Base-by-base conservation (phyloP, 768 basidiomycete species). In the Rossbeevera mucosa region DNA sequence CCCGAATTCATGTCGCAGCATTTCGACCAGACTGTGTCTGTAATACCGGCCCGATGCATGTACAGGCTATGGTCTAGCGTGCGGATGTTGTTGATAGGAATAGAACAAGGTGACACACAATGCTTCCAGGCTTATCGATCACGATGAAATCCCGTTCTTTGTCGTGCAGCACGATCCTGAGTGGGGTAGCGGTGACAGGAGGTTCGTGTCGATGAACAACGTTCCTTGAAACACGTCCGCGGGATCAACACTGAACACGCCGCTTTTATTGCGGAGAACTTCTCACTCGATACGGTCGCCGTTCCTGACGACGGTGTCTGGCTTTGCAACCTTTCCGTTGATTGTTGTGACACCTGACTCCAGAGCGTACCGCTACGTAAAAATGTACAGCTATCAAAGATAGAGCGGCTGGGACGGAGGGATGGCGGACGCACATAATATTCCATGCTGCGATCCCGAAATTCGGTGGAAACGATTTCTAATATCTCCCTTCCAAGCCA, bases 171-270 rank as follows among this genome's bases (percentile, higher is more conserved):
- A 97, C 70, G 31, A 98, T 77, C 56, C 84, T 81, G 49, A 98
- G 83, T 2, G 90, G 89, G 4, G 77, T 87, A 2, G 86, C 82
- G 1, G 93, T 86, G 4, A 99, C 86, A 3, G 96, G 93, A 5
- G 96, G 96, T 70, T 99, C 96, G 65, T 99, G 96, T n/a, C 93
- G 79, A 69, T 94, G 92, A 13, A 94, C 91, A 13, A 94, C 79
- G 62, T 97, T 96, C 64, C 92, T 94, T 60, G 44, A 41, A 47
- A 30, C 24, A 52, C 5, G 9, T 30, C 6, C 13, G 6, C 2
- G 31, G 43, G 40, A 44, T 58, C 43, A 28, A 46, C 50, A 41
- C 48, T 33, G 26, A 33, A 28, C 2, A 18, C 30, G 5, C 26
- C n/a, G 30, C 38, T 0, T 7, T 44, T 44, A 52, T 38, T 50